phyloP scores from a whole-genome alignment of 352 stramenopile genomes.

The Blastocystis sp. region DNA sequence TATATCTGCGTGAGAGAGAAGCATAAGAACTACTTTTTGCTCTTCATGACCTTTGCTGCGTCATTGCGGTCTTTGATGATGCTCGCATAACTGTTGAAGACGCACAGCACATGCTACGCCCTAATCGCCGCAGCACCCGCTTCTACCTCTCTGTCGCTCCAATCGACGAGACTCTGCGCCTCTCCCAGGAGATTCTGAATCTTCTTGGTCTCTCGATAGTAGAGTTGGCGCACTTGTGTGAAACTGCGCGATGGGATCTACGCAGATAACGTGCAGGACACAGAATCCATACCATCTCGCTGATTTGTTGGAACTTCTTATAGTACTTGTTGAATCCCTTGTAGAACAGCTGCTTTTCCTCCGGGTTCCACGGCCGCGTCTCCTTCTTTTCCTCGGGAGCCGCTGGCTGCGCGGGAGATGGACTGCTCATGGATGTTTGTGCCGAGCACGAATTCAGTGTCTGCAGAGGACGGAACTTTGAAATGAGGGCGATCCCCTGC shows the following conservation, averaged over 20 bases:
- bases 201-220: constrained; percentile 55
- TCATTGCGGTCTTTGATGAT: constrained; percentile 2
- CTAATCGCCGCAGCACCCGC: background rate
- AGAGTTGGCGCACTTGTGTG: constrained; percentile 47
- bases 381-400: constrained; percentile 47
- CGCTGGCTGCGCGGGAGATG: background rate
- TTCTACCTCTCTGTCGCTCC: constrained; percentile 59
- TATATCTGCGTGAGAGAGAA: constrained; percentile 1
- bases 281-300: constrained; percentile 27
- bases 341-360: constrained; percentile 58
- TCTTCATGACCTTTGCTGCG: constrained; percentile 52
- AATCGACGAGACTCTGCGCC: constrained; percentile 49
- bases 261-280: background rate
- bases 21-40: constrained; percentile 7
- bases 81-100: constrained; percentile 62
- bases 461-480: background rate
- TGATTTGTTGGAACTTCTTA: constrained; percentile 55
- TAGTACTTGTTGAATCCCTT: constrained; percentile 57
- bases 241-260: constrained; percentile 43
- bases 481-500: background rate
- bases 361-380: constrained; percentile 12
- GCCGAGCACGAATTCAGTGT: background rate
- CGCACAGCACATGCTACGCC: constrained; percentile 30
- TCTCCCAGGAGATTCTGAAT: constrained; percentile 53
- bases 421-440: background rate